phyloP scores from a whole-genome alignment of 768 basidiomycete genomes.

The Candolleomyces aberdarensis region DNA sequence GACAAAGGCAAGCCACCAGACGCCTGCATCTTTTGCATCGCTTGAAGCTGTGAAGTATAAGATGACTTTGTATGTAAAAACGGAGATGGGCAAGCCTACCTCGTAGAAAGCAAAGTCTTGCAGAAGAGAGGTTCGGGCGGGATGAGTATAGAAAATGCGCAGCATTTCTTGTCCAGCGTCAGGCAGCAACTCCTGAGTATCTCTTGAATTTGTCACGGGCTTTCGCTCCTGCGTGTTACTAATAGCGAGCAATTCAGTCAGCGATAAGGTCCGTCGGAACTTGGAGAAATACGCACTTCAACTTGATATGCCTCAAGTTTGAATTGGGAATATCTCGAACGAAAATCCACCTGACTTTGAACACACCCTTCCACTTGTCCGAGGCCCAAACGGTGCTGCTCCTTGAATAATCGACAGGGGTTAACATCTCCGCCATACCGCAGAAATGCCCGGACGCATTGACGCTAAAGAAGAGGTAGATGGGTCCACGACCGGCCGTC shows the following conservation, averaged over 20 bases:
- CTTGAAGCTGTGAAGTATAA: slow-evolving; percentile 58
- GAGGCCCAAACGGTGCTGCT: slow-evolving; percentile 99
- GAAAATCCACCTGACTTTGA: slow-evolving; percentile 97
- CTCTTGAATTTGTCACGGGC: slow-evolving; percentile 96
- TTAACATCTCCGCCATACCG: slow-evolving; percentile 98
- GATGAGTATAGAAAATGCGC: slow-evolving; percentile 91
- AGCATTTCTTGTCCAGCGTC: slow-evolving; percentile 98
- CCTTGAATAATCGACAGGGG: slow-evolving; percentile 90
- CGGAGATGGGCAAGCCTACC: slow-evolving; percentile 38
- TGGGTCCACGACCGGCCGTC: slow-evolving; percentile 85
- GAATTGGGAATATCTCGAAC: slow-evolving; percentile 94
- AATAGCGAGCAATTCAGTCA: slow-evolving; percentile 1
- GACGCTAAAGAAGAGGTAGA: slow-evolving; percentile 98
- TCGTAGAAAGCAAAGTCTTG: slow-evolving; percentile 95
- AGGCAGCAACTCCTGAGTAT: slow-evolving; percentile 94
- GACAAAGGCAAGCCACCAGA: slow-evolving; percentile 30
- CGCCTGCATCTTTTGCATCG: slow-evolving; percentile 69
- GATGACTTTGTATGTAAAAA: neutral
- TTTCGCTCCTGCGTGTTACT: slow-evolving; percentile 98
- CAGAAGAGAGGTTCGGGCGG: slow-evolving; percentile 86
- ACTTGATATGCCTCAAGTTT: slow-evolving; percentile 82
- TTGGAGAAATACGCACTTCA: slow-evolving; percentile 52
- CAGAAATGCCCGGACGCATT: slow-evolving; percentile 98
- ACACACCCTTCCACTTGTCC: slow-evolving; percentile 99
- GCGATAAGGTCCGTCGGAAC: slow-evolving; percentile 12